Evolutionary conservation across 1,139 yeast species (phyloP).

Genomic region (Candida sanyaensis): DNA sequence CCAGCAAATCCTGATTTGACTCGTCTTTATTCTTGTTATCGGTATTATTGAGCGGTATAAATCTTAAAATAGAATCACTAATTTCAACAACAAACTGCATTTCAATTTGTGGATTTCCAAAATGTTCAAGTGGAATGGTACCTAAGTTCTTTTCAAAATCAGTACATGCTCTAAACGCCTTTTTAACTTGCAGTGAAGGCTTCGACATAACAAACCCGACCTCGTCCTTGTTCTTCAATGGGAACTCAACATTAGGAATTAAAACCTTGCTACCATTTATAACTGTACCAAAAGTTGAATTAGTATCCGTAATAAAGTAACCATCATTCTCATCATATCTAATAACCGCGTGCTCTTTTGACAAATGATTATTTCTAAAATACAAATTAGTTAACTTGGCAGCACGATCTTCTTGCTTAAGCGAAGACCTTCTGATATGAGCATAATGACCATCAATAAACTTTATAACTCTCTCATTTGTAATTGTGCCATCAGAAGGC

Average conservation of each 20-base stretch:
- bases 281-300: conserved; percentile 45
- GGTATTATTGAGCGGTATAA: conserved; percentile 8
- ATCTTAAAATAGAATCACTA: conserved; percentile 8
- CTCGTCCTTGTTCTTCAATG: conserved; percentile 24
- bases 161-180: conserved; percentile 16
- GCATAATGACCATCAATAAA: conserved; percentile 18
- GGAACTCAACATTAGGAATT: conserved; percentile 20
- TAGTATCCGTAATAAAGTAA: conserved; percentile 29
- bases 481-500: background rate
- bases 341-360: conserved; percentile 27
- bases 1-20: background rate
- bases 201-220: conserved; percentile 36
- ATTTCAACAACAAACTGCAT: conserved; percentile 22
- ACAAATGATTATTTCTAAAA: conserved; percentile 35
- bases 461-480: conserved; percentile 20
- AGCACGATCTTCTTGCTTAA: conserved; percentile 23
- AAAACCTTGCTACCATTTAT: conserved; percentile 25
- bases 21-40: background rate
- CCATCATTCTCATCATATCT: conserved; percentile 14
- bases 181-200: conserved; percentile 26
- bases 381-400: conserved; percentile 29
- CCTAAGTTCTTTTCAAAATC: conserved; percentile 2
- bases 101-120: conserved; percentile 26
- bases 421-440: conserved; percentile 30
- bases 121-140: conserved; percentile 23